Conservation (phyloP, 1,139 yeast genomes). For the Suhomyces bolitotheri region DNA sequence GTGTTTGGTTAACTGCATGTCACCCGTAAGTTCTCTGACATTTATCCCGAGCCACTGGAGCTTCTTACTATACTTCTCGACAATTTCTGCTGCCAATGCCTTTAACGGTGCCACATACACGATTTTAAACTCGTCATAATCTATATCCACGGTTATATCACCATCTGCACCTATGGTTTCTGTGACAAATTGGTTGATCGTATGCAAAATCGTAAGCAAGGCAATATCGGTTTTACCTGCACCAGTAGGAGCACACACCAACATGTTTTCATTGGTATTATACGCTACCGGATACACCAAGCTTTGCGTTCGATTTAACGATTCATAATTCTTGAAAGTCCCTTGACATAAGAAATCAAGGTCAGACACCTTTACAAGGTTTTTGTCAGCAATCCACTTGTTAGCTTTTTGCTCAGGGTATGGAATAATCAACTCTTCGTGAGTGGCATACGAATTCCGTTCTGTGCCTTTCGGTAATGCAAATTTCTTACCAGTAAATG, state of each 20-base stretch:
- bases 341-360: constrained; percentile 80
- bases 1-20: constrained; percentile 85
- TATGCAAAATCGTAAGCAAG: constrained; percentile 73
- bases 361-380: constrained; percentile 57
- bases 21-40: constrained; percentile 93
- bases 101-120: constrained; percentile 95
- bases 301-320: constrained; percentile 87
- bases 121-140: constrained; percentile 81
- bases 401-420: constrained; percentile 54
- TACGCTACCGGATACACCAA: constrained; percentile 91
- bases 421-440: constrained; percentile 86
- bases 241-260: constrained; percentile 99
- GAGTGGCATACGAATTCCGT: constrained; percentile 57
- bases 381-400: constrained; percentile 52
- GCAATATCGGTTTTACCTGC: constrained; percentile 99
- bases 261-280: constrained; percentile 90
- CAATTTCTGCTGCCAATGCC: constrained; percentile 97
- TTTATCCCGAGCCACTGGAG: constrained; percentile 81
- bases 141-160: constrained; percentile 57
- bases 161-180: constrained; percentile 51
- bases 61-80: constrained; percentile 79
- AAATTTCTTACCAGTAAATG: constrained; percentile 78
- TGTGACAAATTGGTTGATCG: constrained; percentile 67
- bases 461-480: constrained; percentile 81
- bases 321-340: constrained; percentile 76